These are phyloP conservation scores for Blastocystis sp. DNA, from an alignment of 352 stramenopile species.

Conservation along the genomic window DNA sequence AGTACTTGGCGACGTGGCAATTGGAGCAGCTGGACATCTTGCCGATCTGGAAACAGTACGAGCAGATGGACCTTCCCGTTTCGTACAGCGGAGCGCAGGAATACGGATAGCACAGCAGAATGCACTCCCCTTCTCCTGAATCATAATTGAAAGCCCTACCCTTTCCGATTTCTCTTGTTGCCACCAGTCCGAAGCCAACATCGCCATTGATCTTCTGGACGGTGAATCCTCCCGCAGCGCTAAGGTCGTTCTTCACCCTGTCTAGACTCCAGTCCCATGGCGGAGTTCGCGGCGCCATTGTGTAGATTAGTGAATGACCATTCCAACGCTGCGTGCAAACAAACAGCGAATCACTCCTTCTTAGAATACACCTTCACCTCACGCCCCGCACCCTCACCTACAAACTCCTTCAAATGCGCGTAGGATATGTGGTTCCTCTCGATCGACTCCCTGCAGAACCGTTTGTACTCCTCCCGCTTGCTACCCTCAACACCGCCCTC, in stretches of 20 bases:
- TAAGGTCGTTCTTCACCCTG: too few relatives aligned
- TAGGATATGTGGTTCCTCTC: slow-evolving; percentile 38
- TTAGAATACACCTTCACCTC: not conserved
- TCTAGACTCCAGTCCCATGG: too few relatives aligned
- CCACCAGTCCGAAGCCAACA: not conserved
- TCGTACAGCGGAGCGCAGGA: not conserved
- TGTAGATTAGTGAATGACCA: not conserved
- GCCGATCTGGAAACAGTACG: not conserved
- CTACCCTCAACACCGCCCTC: too few relatives aligned
- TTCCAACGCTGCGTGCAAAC: not conserved
- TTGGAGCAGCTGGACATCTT: slow-evolving; percentile 5
- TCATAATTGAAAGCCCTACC: not conserved
- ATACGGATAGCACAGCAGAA: not conserved
- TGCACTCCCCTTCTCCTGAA: too few relatives aligned
- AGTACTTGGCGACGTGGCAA: slow-evolving; percentile 3
- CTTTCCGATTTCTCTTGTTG: not conserved
- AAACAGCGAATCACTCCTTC: not conserved
- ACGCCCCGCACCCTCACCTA: not conserved
- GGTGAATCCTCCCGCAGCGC: too few relatives aligned
- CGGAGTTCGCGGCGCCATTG: too few relatives aligned
- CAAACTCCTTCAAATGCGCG: slow-evolving; percentile 14
- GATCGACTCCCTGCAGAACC: slow-evolving; percentile 7
- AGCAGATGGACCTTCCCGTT: not conserved
- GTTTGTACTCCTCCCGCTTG: slow-evolving; percentile 46
- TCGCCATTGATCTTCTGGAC: too few relatives aligned